These are phyloP conservation scores for Amauroascus niger DNA, from an alignment of 2,329 filamentous ascomycete genomes.

Conservation along the genomic window DNA sequence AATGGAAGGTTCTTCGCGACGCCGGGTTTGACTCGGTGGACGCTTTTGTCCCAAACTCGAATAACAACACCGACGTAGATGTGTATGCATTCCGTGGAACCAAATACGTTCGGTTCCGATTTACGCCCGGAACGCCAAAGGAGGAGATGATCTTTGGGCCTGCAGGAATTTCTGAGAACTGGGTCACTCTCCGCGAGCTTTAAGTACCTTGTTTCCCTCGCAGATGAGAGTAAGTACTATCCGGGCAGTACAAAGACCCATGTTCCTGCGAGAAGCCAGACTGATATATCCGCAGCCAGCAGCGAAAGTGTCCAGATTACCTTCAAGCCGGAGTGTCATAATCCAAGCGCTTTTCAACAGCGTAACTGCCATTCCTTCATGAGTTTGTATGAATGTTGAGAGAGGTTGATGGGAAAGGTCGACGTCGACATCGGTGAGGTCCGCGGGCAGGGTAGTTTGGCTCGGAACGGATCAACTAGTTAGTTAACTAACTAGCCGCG, in stretches of 20 bases:
- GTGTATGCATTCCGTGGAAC: slow-evolving; percentile 5
- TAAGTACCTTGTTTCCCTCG: background rate
- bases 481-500: no score
- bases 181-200: slow-evolving; percentile 9
- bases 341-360: no score
- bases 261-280: no score
- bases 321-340: no score
- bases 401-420: background rate
- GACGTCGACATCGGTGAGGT: no score
- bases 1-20: slow-evolving; percentile 9
- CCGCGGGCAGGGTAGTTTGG: no score
- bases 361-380: no score
- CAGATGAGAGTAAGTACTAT: background rate
- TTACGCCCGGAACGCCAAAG: slow-evolving; percentile 4
- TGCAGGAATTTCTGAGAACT: slow-evolving; percentile 1
- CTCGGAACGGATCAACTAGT: background rate
- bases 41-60: slow-evolving; percentile 5
- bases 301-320: no score
- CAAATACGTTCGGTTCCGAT: slow-evolving; percentile 6
- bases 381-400: background rate
- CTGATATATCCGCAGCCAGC: no score
- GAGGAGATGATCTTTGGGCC: slow-evolving; percentile 4
- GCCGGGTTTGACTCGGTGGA: slow-evolving; percentile 4
- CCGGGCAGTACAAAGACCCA: no score
- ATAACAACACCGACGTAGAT: slow-evolving; percentile 3